Percentiles rank a stretch among this genome's conserved stretches.
Conservation (phyloP, 176 grass and related monocot species). For the Ensete ventricosum region DNA sequence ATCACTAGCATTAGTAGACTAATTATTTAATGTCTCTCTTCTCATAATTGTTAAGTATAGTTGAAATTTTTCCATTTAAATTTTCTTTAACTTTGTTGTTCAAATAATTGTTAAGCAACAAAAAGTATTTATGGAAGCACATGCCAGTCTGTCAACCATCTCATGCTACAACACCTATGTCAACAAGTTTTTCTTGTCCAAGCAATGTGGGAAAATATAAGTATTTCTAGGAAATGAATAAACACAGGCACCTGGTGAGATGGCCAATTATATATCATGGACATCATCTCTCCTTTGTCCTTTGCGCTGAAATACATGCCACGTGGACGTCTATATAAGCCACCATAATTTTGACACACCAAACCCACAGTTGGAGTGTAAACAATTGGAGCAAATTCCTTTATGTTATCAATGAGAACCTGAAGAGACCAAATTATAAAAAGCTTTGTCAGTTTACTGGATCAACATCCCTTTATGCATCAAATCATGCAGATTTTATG, state of each 20-base stretch:
- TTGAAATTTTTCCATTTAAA: too few species aligned
- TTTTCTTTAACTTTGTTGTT: too few species aligned
- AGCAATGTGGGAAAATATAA: neutral
- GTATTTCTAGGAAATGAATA: neutral
- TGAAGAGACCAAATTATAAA: constrained; percentile 28
- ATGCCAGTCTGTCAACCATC: too few species aligned
- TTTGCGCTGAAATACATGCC: constrained; percentile 98
- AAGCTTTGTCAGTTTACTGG: neutral
- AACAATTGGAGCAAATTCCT: constrained; percentile 92
- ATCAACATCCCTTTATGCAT: neutral
- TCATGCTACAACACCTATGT: neutral
- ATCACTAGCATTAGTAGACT: too few species aligned
- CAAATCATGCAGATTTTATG: neutral
- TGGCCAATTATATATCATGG: constrained; percentile 99
- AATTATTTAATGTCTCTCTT: too few species aligned
- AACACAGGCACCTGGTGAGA: constrained; percentile 31
- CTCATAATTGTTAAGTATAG: too few species aligned
- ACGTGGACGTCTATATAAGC: constrained; percentile 76
- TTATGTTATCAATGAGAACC: constrained; percentile 97
- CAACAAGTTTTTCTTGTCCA: neutral
- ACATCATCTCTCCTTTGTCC: constrained; percentile 99
- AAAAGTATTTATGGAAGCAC: too few species aligned
- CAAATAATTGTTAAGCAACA: too few species aligned
- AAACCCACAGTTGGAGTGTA: constrained; percentile 93
- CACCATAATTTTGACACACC: constrained; percentile 93